Conservation (phyloP, 2,329 filamentous ascomycete species). For the Ophiostoma populinum region DNA sequence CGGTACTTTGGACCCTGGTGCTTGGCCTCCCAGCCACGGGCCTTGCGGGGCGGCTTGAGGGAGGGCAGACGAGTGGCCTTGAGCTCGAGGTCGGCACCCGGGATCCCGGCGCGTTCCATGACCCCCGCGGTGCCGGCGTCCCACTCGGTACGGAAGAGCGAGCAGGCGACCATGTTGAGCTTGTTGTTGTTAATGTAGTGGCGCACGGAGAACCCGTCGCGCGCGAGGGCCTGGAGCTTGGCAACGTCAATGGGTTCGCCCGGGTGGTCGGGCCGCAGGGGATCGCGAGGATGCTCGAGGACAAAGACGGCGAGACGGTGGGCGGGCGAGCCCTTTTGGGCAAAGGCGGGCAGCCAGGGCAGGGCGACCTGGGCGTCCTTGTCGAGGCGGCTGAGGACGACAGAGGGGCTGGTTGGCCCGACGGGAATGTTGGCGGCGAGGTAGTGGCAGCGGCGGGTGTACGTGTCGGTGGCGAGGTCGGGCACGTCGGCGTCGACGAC, state of each 20-base stretch:
- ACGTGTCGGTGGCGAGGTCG: conserved; percentile 54
- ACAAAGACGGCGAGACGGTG: conserved; percentile 76
- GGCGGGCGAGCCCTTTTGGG: conserved; percentile 80
- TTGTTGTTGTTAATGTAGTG: conserved; percentile 53
- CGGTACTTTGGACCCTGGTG: conserved; percentile 47
- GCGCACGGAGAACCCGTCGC: conserved; percentile 59
- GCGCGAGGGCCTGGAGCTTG: conserved; percentile 27
- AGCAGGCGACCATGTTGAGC: conserved; percentile 61
- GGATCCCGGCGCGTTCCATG: conserved; percentile 62
- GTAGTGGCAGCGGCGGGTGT: conserved; percentile 72
- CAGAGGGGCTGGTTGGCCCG: conserved; percentile 32
- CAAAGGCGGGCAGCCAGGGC: conserved; percentile 72
- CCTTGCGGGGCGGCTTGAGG: conserved; percentile 42
- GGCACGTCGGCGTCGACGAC: conserved; percentile 88
- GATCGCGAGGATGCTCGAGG: conserved; percentile 48
- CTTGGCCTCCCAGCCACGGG: conserved; percentile 50
- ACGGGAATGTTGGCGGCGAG: conserved; percentile 51
- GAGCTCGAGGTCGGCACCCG: conserved; percentile 69
- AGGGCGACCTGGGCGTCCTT: conserved; percentile 48
- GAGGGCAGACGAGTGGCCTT: conserved; percentile 61
- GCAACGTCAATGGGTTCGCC: conserved; percentile 27
- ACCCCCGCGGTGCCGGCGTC: conserved; percentile 76
- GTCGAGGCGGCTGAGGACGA: conserved; percentile 47
- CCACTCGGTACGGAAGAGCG: conserved; percentile 78
- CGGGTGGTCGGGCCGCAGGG: conserved; percentile 18